Evolutionary conservation across 352 stramenopile genomes (phyloP).

Genomic region (Pythium aristosporum): DNA sequence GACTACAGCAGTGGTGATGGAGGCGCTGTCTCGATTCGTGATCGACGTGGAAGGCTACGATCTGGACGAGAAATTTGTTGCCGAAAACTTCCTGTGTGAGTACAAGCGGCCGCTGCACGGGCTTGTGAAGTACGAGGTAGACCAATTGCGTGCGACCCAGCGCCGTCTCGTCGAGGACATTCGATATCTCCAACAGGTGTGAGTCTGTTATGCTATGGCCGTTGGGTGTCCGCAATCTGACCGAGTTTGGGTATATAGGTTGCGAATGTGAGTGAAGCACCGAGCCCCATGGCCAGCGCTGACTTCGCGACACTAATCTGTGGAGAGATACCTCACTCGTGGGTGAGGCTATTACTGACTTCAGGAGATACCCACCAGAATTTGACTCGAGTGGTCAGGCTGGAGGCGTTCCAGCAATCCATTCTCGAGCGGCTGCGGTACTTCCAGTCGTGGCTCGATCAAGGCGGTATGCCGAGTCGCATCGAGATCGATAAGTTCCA

Average conservation of each 20-base stretch:
- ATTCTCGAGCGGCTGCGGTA: conserved; percentile 38
- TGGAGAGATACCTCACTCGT: conserved; percentile 6
- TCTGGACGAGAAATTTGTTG: conserved; percentile 6
- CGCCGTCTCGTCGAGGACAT: conserved; percentile 12
- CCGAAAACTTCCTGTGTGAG: conserved; percentile 18
- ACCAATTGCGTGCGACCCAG: background rate
- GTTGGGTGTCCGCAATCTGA: background rate
- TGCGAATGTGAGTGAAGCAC: conserved; percentile 1
- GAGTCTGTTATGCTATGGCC: background rate
- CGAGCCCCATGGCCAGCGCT: background rate
- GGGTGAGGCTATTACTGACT: background rate
- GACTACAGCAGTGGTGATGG: conserved; percentile 4
- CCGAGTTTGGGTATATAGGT: conserved; percentile 3
- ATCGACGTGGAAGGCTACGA: conserved; percentile 19
- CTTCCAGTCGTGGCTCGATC: conserved; percentile 38
- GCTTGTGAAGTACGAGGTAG: conserved; percentile 22
- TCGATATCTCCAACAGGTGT: conserved; percentile 21
- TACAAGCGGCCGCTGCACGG: conserved; percentile 29
- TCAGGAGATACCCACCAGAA: background rate
- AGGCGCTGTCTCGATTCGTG: conserved; percentile 14
- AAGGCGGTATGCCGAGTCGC: conserved; percentile 22
- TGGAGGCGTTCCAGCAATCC: conserved; percentile 38
- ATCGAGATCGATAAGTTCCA: conserved; percentile 47
- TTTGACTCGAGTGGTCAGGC: background rate
- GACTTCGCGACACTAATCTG: conserved; percentile 9